These are phyloP conservation scores for Trapa bicornis DNA, from an alignment of 345 rosid species.

Conservation along the genomic window DNA sequence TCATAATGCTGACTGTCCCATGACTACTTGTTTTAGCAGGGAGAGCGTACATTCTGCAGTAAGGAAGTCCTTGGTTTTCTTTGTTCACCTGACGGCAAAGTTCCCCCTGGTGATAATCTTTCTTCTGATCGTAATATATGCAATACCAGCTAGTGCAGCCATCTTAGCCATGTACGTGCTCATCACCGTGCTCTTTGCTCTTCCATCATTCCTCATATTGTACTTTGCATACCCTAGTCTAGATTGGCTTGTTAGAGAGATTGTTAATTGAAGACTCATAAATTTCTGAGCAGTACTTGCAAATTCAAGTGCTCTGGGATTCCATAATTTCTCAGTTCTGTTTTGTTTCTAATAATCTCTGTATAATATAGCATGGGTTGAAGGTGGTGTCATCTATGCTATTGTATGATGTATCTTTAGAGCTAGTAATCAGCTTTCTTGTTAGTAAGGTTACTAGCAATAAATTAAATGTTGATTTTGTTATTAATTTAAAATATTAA, in stretches of 20 bases:
- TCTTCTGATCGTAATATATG: slow-evolving; percentile 64
- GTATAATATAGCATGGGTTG: background rate
- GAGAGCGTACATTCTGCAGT: slow-evolving; percentile 40
- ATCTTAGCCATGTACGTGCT: slow-evolving; percentile 67
- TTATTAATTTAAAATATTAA: no score
- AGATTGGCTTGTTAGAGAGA: slow-evolving; percentile 88
- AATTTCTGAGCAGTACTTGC: background rate
- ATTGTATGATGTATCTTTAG: background rate
- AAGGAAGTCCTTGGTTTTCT: slow-evolving; percentile 52
- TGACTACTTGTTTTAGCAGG: slow-evolving; percentile 19
- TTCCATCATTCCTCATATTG: slow-evolving; percentile 80
- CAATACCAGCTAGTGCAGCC: slow-evolving; percentile 83
- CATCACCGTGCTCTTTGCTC: slow-evolving; percentile 59
- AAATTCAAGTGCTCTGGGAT: background rate
- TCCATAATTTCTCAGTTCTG: no score
- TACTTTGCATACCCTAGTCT: slow-evolving; percentile 79
- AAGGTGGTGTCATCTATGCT: background rate
- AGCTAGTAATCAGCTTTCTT: no score
- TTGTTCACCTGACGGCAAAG: slow-evolving; percentile 72
- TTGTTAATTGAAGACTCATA: slow-evolving; percentile 33
- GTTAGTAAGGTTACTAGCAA: no score
- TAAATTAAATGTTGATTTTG: no score
- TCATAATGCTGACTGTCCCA: slow-evolving; percentile 5
- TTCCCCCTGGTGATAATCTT: slow-evolving; percentile 80
- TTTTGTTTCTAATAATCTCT: background rate